Base-by-base conservation (phyloP, 192 early-diverging fungal species). In the Coemansia sp. region DNA sequence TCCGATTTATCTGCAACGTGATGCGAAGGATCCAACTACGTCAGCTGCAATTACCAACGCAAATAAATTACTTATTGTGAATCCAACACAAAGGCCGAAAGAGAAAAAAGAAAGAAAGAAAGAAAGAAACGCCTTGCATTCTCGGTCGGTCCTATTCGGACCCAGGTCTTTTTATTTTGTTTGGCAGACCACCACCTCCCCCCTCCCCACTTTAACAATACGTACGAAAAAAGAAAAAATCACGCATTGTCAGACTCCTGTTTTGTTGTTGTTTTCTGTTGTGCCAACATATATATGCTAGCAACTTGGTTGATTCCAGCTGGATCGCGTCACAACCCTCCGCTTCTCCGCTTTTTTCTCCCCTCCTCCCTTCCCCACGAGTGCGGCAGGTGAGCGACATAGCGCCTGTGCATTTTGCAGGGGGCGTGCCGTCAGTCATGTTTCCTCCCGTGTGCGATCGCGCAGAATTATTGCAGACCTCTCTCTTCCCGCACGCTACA, bases 391-490 rank as follows among this genome's bases (percentile, higher is more conserved):
- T 4, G 32, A 4, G 17, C 15, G 2, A 27, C 32, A 19, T 15
- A 5, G 12, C 27, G 27, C 15, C 49, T 53, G 22, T 17, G 25
- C 29, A 29, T 25, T 31, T n/a, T 58, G 35, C 53, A 56, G 31
- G 27, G 31, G 27, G 31, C 29, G 31, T 37, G 56, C 15, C 4
- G 53, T 31, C n/a, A 15, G n/a, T 31, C 14, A 27, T 32, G 56
- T 38, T 58, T n/a, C 9, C 12, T 11, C 56, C 56, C 35, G 32
- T 38, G 32, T 38, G 56, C 32, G 56, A 58, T 58, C 20, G 56
- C 56, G 56, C 56, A 58, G 56, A 36, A 58, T 38, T 37, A 58
- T 38, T 56, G 46, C 46, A 49, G 27, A n/a, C n/a, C n/a, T n/a
- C n/a, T n/a, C n/a, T n/a, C 46, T 40, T 40, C 10, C 39, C 41